Base-by-base conservation (phyloP, 306 rosid species). In the Gillenia trifoliata region DNA sequence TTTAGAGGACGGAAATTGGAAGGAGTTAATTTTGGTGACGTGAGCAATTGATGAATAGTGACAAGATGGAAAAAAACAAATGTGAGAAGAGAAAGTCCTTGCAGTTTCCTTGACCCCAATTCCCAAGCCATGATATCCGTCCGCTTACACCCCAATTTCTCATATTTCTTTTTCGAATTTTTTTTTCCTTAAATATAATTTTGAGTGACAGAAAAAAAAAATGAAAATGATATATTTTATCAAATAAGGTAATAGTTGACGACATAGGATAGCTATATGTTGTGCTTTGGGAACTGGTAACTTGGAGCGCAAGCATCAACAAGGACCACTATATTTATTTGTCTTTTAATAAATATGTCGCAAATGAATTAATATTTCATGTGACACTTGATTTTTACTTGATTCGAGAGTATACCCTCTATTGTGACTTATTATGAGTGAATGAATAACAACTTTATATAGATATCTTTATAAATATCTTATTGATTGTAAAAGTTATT, bases 301-400 rank as follows among this genome's bases (percentile, higher is more conserved):
- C 71, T 66, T 77, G 70, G 79, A 19, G 60, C n/a, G 41, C 68
- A 72, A 64, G 77, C 38, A 30, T 15, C 10, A 47, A 63, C 22
- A n/a, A n/a, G 43, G 31, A 6, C 16, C 45, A 15, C 10, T 5
- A 41, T 45, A 74, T 74, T 31, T 25, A 47, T 38, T 41, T 47
- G 41, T 56, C 28, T 15, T 22, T 29, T 22, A 41, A 12, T 36
- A 8, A 8, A 8, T 13, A 33, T 54, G 64, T 22, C 4, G 36
- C 11, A 0, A 11, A 30, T 11, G 16, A 20, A 70, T 54, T 5
- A 31, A 52, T 49, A 36, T 66, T 56, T 57, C 17, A 40, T 15
- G 1, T 29, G 40, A 6, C 4, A 9, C 11, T 38, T 38, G 15
- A 40, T 40, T 40, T 40, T 40, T 15, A 40, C 15, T 40, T 40